Evolutionary conservation across 202 grass and related monocot genomes (phyloP), one percentile per base, ranked within the genome.

Genomic region (Elaeis oleifera): DNA sequence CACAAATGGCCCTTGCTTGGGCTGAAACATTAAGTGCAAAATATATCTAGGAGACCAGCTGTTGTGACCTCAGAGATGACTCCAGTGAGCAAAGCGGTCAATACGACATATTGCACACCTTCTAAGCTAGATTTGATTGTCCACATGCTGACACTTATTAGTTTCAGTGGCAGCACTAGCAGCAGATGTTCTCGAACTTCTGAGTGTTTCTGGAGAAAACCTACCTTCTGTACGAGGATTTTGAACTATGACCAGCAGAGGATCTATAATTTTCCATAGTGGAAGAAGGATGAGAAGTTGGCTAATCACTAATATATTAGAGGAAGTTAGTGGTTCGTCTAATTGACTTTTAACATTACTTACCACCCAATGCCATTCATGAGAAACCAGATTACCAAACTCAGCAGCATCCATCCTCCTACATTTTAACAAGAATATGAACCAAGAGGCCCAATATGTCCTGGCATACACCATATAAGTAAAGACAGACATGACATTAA

Each of bases 331-430:
- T 44, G 9, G 9, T 13, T 44, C 36, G 2, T 44, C 9, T 44
- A 44, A 14, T 44, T 13, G 9, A 3, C 28, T 61, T 50, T 20
- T n/a, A 25, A 13, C 73, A 58, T 28, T 53, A 54, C 88, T 63
- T 79, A 97, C 85, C 87, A 97, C 85, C 84, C 94, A 1, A 97
- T 92, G 94, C 94, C 84, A 97, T 67, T 97, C 71, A 54, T 97
- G 88, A 8, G 80, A 89, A 63, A 82, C 76, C 17, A 97, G 82
- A 1, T 87, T 82, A 59, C 79, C 84, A 74, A 92, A 92, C 44
- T 86, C 85, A 3, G 72, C 77, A 23, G 77, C 94, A 67, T 92
- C 59, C 61, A 97, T 85, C 74, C 5, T 97, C 88, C 94, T 97
- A 79, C 68, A 28, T 65, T 60, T 50, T 18, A 53, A 71, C 27